Evolutionary conservation across 768 basidiomycete genomes (phyloP).

Genomic region (Boletus sp.): DNA sequence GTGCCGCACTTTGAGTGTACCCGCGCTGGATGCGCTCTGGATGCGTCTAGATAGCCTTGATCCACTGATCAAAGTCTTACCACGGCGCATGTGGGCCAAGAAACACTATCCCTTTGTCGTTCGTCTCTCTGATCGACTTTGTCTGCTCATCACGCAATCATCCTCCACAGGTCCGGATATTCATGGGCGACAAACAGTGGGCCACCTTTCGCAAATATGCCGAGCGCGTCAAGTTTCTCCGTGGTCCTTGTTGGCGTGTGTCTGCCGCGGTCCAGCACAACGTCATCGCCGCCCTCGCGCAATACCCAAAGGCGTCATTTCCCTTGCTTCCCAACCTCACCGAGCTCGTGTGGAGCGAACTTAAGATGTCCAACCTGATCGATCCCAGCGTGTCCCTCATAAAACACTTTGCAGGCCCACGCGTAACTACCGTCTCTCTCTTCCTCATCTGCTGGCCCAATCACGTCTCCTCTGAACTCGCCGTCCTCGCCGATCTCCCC

Average conservation of each 20-base stretch:
- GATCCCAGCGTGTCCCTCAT: conserved; percentile 26
- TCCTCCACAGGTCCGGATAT: conserved; percentile 18
- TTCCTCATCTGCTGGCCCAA: conserved; percentile 25
- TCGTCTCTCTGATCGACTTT: neutral
- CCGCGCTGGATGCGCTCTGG: conserved; percentile 30
- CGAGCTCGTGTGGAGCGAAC: conserved; percentile 24
- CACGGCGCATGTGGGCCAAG: conserved; percentile 26
- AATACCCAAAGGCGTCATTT: conserved; percentile 9
- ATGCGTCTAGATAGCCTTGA: conserved; percentile 28
- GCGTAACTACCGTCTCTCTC: conserved; percentile 19
- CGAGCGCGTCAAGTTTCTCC: conserved; percentile 20
- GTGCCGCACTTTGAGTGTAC: conserved; percentile 21
- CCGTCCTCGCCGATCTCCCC: conserved; percentile 20
- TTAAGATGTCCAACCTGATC: conserved; percentile 22
- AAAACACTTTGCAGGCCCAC: conserved; percentile 23
- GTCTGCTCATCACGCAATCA: neutral
- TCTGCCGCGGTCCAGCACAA: conserved; percentile 15
- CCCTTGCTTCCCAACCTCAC: conserved; percentile 29
- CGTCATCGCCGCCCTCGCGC: conserved; percentile 16
- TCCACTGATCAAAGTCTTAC: conserved; percentile 26
- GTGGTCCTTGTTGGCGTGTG: conserved; percentile 24
- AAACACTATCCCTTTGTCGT: conserved; percentile 22
- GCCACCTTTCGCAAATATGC: conserved; percentile 24
- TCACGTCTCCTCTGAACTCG: conserved; percentile 20
- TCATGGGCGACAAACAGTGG: conserved; percentile 31